Percentiles rank a stretch among this genome's conserved stretches.
Evolutionary conservation across 2,329 filamentous ascomycete species (phyloP).

Genomic region (Pseudocercospora eumusae): DNA sequence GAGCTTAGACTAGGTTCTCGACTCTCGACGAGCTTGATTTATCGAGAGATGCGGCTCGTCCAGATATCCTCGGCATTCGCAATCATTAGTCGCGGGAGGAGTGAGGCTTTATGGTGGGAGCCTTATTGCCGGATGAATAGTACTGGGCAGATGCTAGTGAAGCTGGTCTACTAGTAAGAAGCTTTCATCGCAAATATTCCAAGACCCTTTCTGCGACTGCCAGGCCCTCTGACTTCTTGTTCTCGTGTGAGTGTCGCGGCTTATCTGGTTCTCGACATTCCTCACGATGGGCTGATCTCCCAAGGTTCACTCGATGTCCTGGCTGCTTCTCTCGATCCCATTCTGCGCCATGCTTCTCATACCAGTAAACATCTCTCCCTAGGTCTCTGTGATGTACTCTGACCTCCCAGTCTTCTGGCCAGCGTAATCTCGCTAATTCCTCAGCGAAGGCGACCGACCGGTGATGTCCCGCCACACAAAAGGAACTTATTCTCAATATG

Average conservation of each 20-base stretch:
- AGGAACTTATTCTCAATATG: neutral
- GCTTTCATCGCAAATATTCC: neutral
- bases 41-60: neutral
- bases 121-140: neutral
- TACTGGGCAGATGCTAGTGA: too few relatives aligned
- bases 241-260: neutral
- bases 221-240: neutral
- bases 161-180: neutral
- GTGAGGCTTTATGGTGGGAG: neutral
- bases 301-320: neutral
- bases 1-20: neutral
- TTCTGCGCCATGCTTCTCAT: neutral
- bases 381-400: conserved; percentile 2
- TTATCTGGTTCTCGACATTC: neutral
- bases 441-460: neutral
- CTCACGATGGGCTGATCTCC: neutral
- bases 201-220: neutral
- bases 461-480: conserved; percentile 3
- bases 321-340: neutral
- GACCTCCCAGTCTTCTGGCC: conserved; percentile 1
- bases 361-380: neutral
- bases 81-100: neutral
- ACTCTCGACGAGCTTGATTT: neutral
- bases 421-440: neutral
- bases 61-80: neutral